Evolutionary conservation across 2,329 filamentous ascomycete genomes (phyloP), one percentile per base, ranked within the genome.

Genomic region (Davidsoniella virescens): DNA sequence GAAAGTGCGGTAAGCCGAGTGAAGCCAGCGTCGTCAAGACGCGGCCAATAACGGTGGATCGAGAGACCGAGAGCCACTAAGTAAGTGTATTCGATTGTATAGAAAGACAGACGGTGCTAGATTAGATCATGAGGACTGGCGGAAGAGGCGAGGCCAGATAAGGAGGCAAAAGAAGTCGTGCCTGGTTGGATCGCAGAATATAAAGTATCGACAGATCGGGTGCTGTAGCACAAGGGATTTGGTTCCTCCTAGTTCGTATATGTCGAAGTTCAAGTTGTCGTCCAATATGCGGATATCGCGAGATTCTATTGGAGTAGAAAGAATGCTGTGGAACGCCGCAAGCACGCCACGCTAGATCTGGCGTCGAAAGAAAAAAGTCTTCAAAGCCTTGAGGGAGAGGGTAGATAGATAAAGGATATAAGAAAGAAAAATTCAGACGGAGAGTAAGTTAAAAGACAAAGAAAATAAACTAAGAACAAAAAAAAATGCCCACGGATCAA

Each of bases 1-100:
- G 10, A 20, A 16, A 37, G 33, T 5, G 47, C 17, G 25, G 42
- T 25, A 47, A 48, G 23, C 38, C 17, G n/a, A 29, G 25, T 52
- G 50, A 49, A 58, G 66, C 67, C 67, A 56, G 63, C 67, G 67
- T 61, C 67, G 54, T 66, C 59, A 63, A 67, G 67, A 69, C 67
- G 66, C 65, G 67, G 67, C 65, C 44, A 49, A 37, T 6, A 41
- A n/a, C 14, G 16, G 38, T 25, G 17, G 41, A 12, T 20, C 41
- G n/a, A n/a, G 8, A 23, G 18, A n/a, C 18, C 5, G 12, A 43
- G n/a, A 43, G 18, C 5, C 8, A 23, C 12, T 7, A 20, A 10
- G 25, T 43, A 47, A 18, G 40, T 17, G 10, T 43, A 41, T 8
- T 41, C 20, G 39, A 17, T 41, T 41, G 39, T 41, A 41, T 9